Base-by-base conservation (phyloP, 805 yeast genomes). In the Metschnikowia matae region DNA sequence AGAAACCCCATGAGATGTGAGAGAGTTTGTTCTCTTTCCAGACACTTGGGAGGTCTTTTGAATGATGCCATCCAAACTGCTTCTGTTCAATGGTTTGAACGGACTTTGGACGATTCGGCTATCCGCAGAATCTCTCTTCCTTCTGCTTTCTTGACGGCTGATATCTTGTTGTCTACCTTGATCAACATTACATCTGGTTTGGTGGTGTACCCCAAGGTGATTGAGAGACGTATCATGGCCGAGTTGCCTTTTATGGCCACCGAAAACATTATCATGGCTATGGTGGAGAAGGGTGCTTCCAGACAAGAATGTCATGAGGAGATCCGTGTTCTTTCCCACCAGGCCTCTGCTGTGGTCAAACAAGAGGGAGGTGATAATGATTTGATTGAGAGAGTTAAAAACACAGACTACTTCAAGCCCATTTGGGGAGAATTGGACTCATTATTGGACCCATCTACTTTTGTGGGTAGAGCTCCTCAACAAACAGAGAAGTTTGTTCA, bases 241-340 rank as follows among this genome's bases (percentile, higher is more conserved):
- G 99, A 94, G 74, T 79, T 94, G 65, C 99, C 99, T 61, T 94
- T 94, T 80, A 94, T 94, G 99, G 99, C 99, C 59, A 94, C 99
- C 51, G 99, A 94, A 76, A 94, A 94, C 74, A 82, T 94, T 70
- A 94, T 94, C 70, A 94, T 94, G 99, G 99, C 99, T 48, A 94
- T 94, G 97, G 99, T 94, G 51, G 96, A 90, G 73, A 85, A 86
- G 69, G 98, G 98, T 62, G 98, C 88, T 32, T 90, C 96, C 32
- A 87, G 99, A 81, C 99, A 94, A 78, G 97, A 92, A 51, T 92
- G 96, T 65, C 99, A 94, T 73, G 99, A 94, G 77, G 87, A 87
- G 73, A 91, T 94, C 73, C 85, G 99, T 73, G 98, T 94, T 31
- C 79, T 94, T 53, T 89, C 97, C 11, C 99, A 94, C 70, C 92